Percentiles rank a stretch among this genome's conserved stretches.
Evolutionary conservation across 441 rosid genomes (phyloP).

Genomic region (Jatropha podagrica): DNA sequence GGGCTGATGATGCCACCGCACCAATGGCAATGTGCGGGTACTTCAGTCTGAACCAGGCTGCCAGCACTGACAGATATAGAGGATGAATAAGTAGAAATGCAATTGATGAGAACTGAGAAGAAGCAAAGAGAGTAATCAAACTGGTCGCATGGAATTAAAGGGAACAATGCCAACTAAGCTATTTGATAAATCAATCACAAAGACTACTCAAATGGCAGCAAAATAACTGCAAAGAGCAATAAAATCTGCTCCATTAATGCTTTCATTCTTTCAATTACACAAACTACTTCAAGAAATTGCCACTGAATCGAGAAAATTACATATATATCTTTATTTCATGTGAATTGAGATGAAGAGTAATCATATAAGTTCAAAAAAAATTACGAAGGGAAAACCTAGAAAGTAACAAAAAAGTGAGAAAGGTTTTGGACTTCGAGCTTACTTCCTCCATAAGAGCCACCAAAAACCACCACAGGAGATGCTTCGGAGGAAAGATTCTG

Average conservation of each 20-base stretch:
- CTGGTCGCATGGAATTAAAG: conserved; percentile 1
- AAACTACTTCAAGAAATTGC: neutral
- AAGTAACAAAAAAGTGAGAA: conserved; percentile 5
- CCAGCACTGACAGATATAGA: conserved; percentile 55
- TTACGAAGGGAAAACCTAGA: neutral
- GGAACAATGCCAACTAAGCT: neutral
- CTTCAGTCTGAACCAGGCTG: conserved; percentile 80
- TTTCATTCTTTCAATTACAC: neutral
- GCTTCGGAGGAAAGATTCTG: conserved; percentile 64
- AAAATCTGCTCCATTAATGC: conserved; percentile 6
- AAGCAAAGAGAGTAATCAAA: neutral
- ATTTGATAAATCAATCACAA: neutral
- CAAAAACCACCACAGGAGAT: conserved; percentile 80
- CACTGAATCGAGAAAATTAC: neutral
- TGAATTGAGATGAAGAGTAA: neutral
- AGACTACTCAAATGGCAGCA: neutral
- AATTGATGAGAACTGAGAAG: neutral
- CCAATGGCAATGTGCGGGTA: conserved; percentile 74
- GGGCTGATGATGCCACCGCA: conserved; percentile 80
- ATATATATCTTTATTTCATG: neutral
- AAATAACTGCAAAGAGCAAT: neutral
- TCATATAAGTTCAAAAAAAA: neutral
- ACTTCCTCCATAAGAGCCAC: conserved; percentile 92
- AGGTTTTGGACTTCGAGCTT: conserved; percentile 17
- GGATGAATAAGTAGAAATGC: conserved; percentile 4